A percentile compares a stretch with the other conserved stretches of the same genome.
These are phyloP conservation scores for Eucalyptus regnans DNA, from an alignment of 345 rosid genomes.

Conservation along the genomic window DNA sequence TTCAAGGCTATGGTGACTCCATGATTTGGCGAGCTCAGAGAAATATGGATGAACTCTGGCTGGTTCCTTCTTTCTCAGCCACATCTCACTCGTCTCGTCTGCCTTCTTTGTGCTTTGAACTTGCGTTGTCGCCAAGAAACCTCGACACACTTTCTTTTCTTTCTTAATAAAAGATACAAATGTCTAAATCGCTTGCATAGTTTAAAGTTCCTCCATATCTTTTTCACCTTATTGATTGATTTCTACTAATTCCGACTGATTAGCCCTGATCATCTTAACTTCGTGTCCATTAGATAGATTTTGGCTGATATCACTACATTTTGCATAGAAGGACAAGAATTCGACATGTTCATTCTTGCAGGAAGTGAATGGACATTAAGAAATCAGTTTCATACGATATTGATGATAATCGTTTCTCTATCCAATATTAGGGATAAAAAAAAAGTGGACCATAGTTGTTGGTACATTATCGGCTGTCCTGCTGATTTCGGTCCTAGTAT, in stretches of 20 bases:
- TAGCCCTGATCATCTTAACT: background rate
- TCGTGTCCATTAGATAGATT: background rate
- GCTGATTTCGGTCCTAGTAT: conserved; percentile 1
- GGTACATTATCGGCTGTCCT: conserved; percentile 15
- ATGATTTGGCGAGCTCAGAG: background rate
- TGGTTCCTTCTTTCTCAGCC: background rate
- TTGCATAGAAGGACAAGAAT: background rate
- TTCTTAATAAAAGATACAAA: no score
- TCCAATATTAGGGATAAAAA: background rate
- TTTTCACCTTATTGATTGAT: background rate
- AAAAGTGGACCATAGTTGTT: conserved; percentile 16
- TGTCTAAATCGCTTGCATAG: background rate
- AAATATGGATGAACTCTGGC: background rate
- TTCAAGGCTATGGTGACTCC: background rate
- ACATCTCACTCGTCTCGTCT: background rate
- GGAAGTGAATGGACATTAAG: background rate
- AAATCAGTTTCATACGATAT: background rate
- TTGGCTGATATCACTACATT: background rate
- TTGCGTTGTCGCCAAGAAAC: background rate
- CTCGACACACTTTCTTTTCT: background rate
- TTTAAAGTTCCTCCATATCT: background rate
- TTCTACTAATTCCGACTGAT: background rate
- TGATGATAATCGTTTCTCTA: background rate
- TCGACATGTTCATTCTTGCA: background rate
- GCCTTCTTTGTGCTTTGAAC: background rate